Evolutionary conservation across 1,139 yeast species (phyloP).

Genomic region (Debaryomycetaceae sp.): DNA sequence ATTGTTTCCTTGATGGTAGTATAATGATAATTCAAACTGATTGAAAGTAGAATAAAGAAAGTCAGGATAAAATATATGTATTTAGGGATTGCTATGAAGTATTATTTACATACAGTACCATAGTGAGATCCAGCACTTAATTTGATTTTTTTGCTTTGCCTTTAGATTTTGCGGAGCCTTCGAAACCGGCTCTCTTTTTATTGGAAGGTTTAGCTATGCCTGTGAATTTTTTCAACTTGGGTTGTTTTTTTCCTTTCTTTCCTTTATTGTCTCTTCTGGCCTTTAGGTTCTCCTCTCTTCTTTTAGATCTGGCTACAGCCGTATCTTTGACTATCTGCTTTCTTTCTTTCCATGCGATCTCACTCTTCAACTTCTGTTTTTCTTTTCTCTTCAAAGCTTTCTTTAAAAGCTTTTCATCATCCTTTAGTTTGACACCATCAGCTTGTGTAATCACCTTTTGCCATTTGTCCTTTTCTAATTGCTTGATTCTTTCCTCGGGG

Average conservation of each 20-base stretch:
- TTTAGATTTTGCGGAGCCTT: constrained; percentile 47
- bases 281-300: constrained; percentile 86
- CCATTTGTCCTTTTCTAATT: constrained; percentile 80
- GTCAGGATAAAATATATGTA: not conserved
- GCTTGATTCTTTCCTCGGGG: constrained; percentile 58
- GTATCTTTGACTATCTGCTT: constrained; percentile 73
- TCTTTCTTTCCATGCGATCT: constrained; percentile 84
- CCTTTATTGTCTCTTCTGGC: constrained; percentile 81
- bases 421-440: constrained; percentile 84
- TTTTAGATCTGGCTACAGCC: constrained; percentile 70
- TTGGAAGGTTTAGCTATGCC: constrained; percentile 44
- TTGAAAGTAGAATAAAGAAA: not conserved
- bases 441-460: constrained; percentile 77
- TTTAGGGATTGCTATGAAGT: not conserved
- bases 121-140: not conserved
- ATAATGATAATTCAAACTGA: not conserved
- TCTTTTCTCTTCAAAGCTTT: constrained; percentile 85
- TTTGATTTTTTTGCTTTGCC: constrained; percentile 17
- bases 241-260: constrained; percentile 62
- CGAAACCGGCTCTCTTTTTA: constrained; percentile 58
- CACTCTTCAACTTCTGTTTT: constrained; percentile 74
- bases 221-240: constrained; percentile 65
- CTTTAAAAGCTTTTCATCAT: constrained; percentile 82
- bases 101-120: constrained; percentile 1
- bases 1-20: constrained; percentile 9